Evolutionary conservation across 1,139 yeast species (phyloP).

Genomic region (Pichia sp.): DNA sequence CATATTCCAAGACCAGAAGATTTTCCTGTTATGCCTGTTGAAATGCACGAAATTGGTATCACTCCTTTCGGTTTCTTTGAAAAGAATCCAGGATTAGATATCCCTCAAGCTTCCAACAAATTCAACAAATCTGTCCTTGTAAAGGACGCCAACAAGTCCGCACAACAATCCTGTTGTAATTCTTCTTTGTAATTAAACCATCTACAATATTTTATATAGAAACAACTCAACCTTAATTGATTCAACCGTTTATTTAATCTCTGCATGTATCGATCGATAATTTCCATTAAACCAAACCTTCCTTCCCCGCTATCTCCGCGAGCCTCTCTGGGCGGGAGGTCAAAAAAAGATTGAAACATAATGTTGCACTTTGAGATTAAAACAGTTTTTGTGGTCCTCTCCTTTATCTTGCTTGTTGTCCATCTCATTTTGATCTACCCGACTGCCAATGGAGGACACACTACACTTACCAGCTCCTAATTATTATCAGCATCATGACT

Average conservation of each 20-base stretch:
- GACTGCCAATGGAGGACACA: conserved; percentile 8
- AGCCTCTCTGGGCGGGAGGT: too few relatives aligned
- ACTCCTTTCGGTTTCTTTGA: conserved; percentile 75
- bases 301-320: neutral
- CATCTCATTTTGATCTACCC: neutral
- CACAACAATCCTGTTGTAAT: conserved; percentile 33
- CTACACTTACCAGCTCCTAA: conserved; percentile 9
- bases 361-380: too few relatives aligned
- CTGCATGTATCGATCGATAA: neutral
- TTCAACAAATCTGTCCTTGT: conserved; percentile 62
- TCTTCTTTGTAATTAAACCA: conserved; percentile 11
- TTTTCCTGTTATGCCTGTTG: conserved; percentile 92
- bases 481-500: conserved; percentile 12
- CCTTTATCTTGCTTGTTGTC: neutral
- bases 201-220: too few relatives aligned
- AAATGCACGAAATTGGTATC: conserved; percentile 60
- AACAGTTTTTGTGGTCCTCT: too few relatives aligned
- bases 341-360: too few relatives aligned
- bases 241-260: too few relatives aligned
- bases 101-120: conserved; percentile 64
- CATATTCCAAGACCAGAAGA: conserved; percentile 87
- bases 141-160: conserved; percentile 17
- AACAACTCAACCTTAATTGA: too few relatives aligned
- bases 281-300: too few relatives aligned
- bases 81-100: conserved; percentile 74